These are phyloP conservation scores for Mariannaea elegans DNA, from an alignment of 2,329 filamentous ascomycete genomes.

Conservation along the genomic window DNA sequence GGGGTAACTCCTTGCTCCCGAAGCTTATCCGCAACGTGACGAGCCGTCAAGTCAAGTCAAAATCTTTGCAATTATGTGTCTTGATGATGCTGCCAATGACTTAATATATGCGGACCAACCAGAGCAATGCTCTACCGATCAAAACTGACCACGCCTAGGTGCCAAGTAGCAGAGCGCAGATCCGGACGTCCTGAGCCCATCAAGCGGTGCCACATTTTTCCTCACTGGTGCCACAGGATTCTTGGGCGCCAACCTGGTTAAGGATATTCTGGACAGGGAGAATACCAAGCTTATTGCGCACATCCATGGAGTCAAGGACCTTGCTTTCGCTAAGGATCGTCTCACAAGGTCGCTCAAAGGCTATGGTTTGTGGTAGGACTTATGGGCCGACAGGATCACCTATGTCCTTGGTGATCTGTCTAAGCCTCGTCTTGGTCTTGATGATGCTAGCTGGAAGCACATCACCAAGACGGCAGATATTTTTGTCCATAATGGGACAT, in stretches of 20 bases:
- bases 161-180: conserved; percentile 43
- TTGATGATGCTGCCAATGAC: no score
- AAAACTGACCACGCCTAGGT: no score
- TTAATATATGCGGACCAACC: no score
- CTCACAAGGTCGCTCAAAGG: conserved; percentile 74
- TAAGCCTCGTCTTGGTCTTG: conserved; percentile 77
- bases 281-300: conserved; percentile 69
- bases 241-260: conserved; percentile 81
- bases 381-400: conserved; percentile 71
- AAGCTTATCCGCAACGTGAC: background rate
- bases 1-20: background rate
- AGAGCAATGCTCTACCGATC: no score
- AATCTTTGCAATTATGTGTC: no score
- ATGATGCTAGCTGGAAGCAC: conserved; percentile 69
- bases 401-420: conserved; percentile 79
- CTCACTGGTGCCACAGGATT: conserved; percentile 87
- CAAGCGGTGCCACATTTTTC: conserved; percentile 69
- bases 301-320: conserved; percentile 72
- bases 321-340: conserved; percentile 69
- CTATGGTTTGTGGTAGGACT: conserved; percentile 81
- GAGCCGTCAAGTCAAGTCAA: no score
- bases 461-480: conserved; percentile 75
- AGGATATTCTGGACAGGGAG: conserved; percentile 69
- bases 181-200: conserved; percentile 46
- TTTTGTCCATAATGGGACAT: conserved; percentile 84